Evolutionary conservation across 108 stramenopile species (phyloP).

Genomic region (Pseudonitzschia multistriata): DNA sequence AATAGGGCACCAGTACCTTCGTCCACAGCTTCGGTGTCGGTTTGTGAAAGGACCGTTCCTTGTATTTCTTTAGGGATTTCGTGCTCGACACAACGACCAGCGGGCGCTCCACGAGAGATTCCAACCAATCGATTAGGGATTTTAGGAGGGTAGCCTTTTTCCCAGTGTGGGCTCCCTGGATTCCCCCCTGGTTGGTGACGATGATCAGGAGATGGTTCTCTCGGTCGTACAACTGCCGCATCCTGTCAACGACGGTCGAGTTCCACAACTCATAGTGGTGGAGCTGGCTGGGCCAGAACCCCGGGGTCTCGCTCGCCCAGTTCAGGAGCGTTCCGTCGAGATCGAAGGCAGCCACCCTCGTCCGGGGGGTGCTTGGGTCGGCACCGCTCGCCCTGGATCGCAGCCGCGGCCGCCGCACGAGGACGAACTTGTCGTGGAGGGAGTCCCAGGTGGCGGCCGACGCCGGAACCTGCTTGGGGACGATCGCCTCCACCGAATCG

Average conservation of each 20-base stretch:
- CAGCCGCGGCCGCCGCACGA: constrained; percentile 15
- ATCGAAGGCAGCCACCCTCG: constrained; percentile 78
- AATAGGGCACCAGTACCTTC: constrained; percentile 32
- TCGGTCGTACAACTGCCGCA: constrained; percentile 55
- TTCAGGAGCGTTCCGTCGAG: constrained; percentile 71
- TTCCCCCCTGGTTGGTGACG: constrained; percentile 81
- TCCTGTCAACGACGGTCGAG: constrained; percentile 42
- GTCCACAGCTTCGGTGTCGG: constrained; percentile 64
- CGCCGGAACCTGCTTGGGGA: constrained; percentile 15
- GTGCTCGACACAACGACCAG: constrained; percentile 61
- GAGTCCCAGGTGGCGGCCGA: constrained; percentile 23
- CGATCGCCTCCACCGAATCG: constrained; percentile 11
- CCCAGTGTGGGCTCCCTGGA: constrained; percentile 57
- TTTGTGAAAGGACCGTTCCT: constrained; percentile 65
- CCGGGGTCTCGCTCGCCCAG: constrained; percentile 45
- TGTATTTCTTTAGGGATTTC: constrained; percentile 31
- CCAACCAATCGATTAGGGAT: constrained; percentile 71
- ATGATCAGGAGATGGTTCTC: constrained; percentile 58
- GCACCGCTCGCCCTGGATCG: neutral
- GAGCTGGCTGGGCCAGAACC: constrained; percentile 47
- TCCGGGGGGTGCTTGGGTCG: constrained; percentile 7
- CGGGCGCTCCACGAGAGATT: constrained; percentile 54
- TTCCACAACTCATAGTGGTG: constrained; percentile 78
- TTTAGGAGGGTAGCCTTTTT: constrained; percentile 70
- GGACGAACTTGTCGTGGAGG: constrained; percentile 27